These are phyloP conservation scores for Myriosclerotinia duriaeana DNA, from an alignment of 2,329 filamentous ascomycete genomes.

Conservation along the genomic window DNA sequence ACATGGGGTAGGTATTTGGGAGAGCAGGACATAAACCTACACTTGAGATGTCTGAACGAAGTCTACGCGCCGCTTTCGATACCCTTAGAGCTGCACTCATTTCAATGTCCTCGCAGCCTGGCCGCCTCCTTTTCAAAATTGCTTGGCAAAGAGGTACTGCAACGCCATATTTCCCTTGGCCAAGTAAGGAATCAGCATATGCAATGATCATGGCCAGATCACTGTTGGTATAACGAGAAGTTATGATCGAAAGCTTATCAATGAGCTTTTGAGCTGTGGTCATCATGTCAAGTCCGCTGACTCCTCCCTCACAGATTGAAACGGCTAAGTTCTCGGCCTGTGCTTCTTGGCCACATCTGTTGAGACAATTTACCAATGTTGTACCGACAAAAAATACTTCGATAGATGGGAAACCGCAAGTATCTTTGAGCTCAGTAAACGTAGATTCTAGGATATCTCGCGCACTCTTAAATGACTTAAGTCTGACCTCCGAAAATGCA, in stretches of 20 bases:
- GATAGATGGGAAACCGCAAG: neutral
- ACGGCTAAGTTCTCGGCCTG: neutral
- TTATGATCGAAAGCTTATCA: neutral
- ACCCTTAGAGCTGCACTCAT: slow-evolving; percentile 7
- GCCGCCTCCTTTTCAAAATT: neutral
- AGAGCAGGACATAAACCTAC: neutral
- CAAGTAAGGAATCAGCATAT: neutral
- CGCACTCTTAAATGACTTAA: neutral
- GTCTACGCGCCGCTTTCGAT: neutral
- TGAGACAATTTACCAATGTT: slow-evolving; percentile 11
- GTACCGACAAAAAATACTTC: neutral
- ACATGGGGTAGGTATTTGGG: no score
- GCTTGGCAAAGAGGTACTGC: neutral
- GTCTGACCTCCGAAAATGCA: neutral
- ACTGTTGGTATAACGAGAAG: neutral
- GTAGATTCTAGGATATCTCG: neutral
- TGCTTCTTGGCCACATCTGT: neutral
- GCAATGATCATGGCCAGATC: neutral
- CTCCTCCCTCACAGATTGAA: neutral
- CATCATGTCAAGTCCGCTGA: no score
- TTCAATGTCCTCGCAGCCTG: neutral
- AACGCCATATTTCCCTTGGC: neutral
- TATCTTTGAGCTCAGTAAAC: neutral
- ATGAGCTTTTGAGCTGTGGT: neutral
- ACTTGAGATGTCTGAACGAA: neutral